Percentiles rank a stretch among this genome's conserved stretches.
These are phyloP conservation scores for Xylaria sp. DNA, from an alignment of 2,329 filamentous ascomycete species.

Conservation along the genomic window DNA sequence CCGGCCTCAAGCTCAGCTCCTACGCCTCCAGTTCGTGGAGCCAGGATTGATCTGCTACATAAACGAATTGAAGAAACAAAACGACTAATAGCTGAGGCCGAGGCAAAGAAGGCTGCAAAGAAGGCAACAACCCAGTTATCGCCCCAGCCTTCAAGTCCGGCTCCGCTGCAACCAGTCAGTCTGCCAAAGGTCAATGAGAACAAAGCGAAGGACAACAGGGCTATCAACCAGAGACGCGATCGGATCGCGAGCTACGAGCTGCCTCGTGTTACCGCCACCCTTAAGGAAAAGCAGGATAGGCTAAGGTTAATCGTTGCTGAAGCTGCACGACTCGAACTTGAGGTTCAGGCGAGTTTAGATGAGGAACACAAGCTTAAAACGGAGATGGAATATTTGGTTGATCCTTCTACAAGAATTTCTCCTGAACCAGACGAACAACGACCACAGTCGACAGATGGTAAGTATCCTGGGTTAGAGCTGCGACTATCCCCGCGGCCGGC, in stretches of 20 bases:
- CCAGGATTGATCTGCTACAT: constrained; percentile 46
- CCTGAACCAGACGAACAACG: constrained; percentile 27
- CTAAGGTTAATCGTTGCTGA: constrained; percentile 59
- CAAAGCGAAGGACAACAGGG: constrained; percentile 23
- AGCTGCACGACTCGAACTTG: constrained; percentile 59
- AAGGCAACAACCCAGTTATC: constrained; percentile 38
- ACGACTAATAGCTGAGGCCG: constrained; percentile 66
- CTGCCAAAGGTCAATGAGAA: constrained; percentile 33
- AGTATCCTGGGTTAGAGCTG: constrained; percentile 24
- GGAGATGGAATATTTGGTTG: constrained; percentile 51
- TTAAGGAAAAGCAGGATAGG: constrained; percentile 59
- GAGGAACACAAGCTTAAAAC: constrained; percentile 49
- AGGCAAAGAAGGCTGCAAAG: constrained; percentile 59
- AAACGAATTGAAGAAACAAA: constrained; percentile 71
- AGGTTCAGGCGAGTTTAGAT: constrained; percentile 53
- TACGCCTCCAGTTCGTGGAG: constrained; percentile 49
- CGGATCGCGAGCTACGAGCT: constrained; percentile 54
- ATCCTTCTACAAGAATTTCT: constrained; percentile 24
- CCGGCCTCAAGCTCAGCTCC: constrained; percentile 49
- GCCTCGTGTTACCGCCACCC: constrained; percentile 52
- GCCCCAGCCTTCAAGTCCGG: constrained; percentile 39
- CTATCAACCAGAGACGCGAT: constrained; percentile 42
- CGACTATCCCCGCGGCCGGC: constrained; percentile 4
- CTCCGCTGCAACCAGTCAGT: constrained; percentile 27
- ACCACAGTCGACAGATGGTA: constrained; percentile 28